Evolutionary conservation across 2,329 filamentous ascomycete genomes (phyloP).

Genomic region (Cadophora gregata): DNA sequence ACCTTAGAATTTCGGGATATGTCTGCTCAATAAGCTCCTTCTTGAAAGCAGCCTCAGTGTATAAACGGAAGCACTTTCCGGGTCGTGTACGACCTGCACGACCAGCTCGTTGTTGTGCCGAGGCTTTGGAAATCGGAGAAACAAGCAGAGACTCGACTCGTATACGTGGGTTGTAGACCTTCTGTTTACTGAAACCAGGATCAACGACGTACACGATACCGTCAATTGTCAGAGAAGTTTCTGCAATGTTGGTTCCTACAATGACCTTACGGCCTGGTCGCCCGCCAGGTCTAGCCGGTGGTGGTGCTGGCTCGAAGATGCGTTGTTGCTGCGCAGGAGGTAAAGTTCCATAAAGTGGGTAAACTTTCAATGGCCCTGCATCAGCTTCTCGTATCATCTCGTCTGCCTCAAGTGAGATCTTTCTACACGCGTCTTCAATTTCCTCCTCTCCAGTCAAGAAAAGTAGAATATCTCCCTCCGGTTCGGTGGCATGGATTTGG

Average conservation of each 20-base stretch:
- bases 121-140: conserved; percentile 96
- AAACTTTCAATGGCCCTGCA: conserved; percentile 86
- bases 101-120: conserved; percentile 95
- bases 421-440: conserved; percentile 94
- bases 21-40: conserved; percentile 98
- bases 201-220: conserved; percentile 99
- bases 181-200: conserved; percentile 98
- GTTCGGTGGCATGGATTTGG: conserved; percentile 93
- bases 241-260: conserved; percentile 95
- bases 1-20: conserved; percentile 92
- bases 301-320: conserved; percentile 91
- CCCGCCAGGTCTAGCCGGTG: conserved; percentile 74
- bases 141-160: conserved; percentile 97
- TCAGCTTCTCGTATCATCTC: conserved; percentile 92
- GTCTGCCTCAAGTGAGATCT: conserved; percentile 88
- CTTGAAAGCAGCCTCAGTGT: conserved; percentile 95
- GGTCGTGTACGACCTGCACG: conserved; percentile 98
- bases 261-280: conserved; percentile 92
- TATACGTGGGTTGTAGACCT: conserved; percentile 97
- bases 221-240: conserved; percentile 96
- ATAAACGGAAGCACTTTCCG: conserved; percentile 97
- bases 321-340: conserved; percentile 92
- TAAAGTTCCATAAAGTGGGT: conserved; percentile 91
- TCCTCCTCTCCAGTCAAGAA: conserved; percentile 99
- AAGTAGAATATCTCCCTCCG: conserved; percentile 88